Conservation (phyloP, 2,329 filamentous ascomycete genomes). For the Xylaria multiplex region DNA sequence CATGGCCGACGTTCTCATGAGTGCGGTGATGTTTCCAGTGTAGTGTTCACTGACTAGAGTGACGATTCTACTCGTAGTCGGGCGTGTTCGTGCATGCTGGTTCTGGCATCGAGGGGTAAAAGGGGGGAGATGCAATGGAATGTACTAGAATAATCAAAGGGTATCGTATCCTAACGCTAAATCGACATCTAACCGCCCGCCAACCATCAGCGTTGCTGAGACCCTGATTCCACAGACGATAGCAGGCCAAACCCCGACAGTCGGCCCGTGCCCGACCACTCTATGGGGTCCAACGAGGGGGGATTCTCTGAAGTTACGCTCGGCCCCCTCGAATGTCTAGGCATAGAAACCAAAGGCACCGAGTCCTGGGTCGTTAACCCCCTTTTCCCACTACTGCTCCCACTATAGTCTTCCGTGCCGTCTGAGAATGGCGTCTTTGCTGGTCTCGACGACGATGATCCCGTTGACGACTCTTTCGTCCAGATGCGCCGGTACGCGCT, state of each 20-base stretch:
- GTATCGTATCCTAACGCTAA: constrained; percentile 31
- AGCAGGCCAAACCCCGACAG: constrained; percentile 20
- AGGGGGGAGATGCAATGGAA: neutral
- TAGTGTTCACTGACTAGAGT: neutral
- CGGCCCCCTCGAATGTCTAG: neutral
- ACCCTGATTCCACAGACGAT: neutral
- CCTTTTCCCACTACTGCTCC: neutral
- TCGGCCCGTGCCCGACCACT: constrained; percentile 22
- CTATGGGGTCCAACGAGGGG: constrained; percentile 19
- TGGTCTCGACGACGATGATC: neutral
- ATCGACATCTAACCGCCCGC: constrained; percentile 3
- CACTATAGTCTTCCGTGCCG: neutral
- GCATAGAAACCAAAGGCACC: constrained; percentile 4
- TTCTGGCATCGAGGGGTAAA: neutral
- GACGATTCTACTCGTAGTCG: neutral
- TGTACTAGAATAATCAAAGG: constrained; percentile 13
- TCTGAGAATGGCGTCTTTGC: constrained; percentile 3
- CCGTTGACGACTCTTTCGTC: constrained; percentile 23
- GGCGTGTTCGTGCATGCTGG: neutral
- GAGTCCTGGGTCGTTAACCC: constrained; percentile 8
- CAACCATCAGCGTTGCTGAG: neutral
- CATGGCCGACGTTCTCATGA: neutral
- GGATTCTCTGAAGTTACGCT: constrained; percentile 14
- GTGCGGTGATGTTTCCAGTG: too few species aligned
- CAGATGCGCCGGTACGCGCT: constrained; percentile 25